Evolutionary conservation across 2,329 filamentous ascomycete species (phyloP).

Genomic region (Apiospora malaysiana): DNA sequence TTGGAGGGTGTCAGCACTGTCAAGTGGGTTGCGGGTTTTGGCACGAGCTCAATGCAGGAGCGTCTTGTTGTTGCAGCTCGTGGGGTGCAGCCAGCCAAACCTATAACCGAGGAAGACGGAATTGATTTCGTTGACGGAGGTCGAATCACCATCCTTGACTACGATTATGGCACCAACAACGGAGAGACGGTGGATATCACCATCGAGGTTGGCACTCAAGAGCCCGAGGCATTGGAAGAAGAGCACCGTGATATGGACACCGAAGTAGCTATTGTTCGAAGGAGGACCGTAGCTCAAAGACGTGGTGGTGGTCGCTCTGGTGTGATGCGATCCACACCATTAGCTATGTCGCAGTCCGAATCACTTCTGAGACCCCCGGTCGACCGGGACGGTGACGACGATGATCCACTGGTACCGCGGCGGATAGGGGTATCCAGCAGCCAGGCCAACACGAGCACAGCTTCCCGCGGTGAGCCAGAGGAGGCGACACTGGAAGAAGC

Average conservation of each 20-base stretch:
- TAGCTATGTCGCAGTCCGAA: conserved; percentile 39
- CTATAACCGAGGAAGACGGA: conserved; percentile 70
- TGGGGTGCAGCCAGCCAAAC: conserved; percentile 65
- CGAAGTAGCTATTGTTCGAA: conserved; percentile 79
- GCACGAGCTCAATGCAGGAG: conserved; percentile 54
- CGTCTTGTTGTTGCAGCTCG: conserved; percentile 74
- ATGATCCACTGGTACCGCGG: conserved; percentile 18
- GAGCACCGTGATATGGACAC: conserved; percentile 76
- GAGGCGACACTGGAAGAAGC: conserved; percentile 57
- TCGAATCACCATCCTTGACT: conserved; percentile 75
- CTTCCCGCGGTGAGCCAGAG: conserved; percentile 47
- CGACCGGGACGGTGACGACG: not conserved
- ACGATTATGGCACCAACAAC: conserved; percentile 65
- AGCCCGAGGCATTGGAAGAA: conserved; percentile 74
- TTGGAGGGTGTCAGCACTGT: conserved; percentile 70
- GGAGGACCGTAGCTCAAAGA: conserved; percentile 72
- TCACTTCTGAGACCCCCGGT: conserved; percentile 41
- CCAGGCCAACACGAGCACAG: conserved; percentile 25
- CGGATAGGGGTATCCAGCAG: conserved; percentile 40
- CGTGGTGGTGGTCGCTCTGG: conserved; percentile 55
- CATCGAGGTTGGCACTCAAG: conserved; percentile 75
- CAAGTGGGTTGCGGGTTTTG: conserved; percentile 71
- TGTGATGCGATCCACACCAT: conserved; percentile 57
- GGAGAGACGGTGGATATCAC: conserved; percentile 64
- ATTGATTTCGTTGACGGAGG: conserved; percentile 81